Evolutionary conservation across 805 yeast species (phyloP).

Genomic region (Yamadazyma phyllophila): DNA sequence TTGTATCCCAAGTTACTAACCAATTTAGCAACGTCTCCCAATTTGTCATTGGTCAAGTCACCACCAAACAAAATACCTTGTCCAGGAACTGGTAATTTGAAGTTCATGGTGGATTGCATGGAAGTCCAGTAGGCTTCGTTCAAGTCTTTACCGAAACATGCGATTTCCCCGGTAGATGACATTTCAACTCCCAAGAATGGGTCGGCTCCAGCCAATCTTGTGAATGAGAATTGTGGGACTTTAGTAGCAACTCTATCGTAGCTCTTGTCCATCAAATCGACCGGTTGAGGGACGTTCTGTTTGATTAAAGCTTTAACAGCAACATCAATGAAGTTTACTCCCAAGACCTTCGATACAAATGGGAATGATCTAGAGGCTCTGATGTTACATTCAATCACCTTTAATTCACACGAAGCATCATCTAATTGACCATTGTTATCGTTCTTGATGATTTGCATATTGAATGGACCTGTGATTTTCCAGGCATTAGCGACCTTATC

Average conservation of each 20-base stretch:
- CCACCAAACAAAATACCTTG: conserved; percentile 93
- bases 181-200: conserved; percentile 97
- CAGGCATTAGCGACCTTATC: conserved; percentile 94
- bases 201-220: conserved; percentile 96
- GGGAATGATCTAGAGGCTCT: conserved; percentile 99
- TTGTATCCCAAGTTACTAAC: conserved; percentile 77
- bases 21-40: conserved; percentile 71
- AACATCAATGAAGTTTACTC: conserved; percentile 93
- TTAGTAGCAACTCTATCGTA: conserved; percentile 91
- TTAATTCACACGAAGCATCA: conserved; percentile 43
- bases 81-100: conserved; percentile 89
- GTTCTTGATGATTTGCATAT: conserved; percentile 90
- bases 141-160: conserved; percentile 86
- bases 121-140: conserved; percentile 97
- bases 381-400: conserved; percentile 97
- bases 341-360: conserved; percentile 95
- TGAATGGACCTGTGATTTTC: conserved; percentile 95
- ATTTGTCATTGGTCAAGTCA: conserved; percentile 66
- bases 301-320: conserved; percentile 80
- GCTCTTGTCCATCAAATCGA: conserved; percentile 71
- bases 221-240: conserved; percentile 97
- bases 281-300: conserved; percentile 73
- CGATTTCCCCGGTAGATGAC: conserved; percentile 91
- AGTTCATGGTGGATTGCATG: conserved; percentile 95
- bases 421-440: conserved; percentile 57